Evolutionary conservation across 176 grass and related monocot species (phyloP).

Genomic region (Paspalum vaginatum): DNA sequence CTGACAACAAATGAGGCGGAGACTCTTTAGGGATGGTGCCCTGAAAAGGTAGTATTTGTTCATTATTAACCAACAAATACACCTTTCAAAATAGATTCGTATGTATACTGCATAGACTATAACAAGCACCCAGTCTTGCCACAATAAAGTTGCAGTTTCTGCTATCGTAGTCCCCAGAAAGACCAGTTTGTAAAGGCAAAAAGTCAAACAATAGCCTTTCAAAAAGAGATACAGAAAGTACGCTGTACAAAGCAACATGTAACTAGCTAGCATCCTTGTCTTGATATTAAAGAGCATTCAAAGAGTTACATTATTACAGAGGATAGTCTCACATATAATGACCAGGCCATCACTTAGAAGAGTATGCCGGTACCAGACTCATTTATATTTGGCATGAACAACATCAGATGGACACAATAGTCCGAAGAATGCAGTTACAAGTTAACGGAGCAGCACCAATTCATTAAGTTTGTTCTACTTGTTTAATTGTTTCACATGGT

Average conservation of each 20-base stretch:
- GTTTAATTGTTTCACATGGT: not conserved
- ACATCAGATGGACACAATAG: not conserved
- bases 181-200: not conserved
- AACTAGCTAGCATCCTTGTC: not conserved
- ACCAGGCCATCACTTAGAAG: not conserved
- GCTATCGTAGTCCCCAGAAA: not conserved
- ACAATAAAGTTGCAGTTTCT: not conserved
- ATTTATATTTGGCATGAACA: not conserved
- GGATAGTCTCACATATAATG: not conserved
- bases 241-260: not conserved
- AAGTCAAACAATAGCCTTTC: not conserved
- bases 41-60: not conserved
- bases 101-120: not conserved
- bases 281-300: not conserved
- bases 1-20: slow-evolving; percentile 24
- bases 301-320: not conserved
- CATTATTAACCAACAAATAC: not conserved
- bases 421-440: not conserved
- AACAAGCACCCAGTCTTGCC: not conserved
- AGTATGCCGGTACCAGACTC: not conserved
- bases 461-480: not conserved
- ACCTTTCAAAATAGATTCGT: not conserved
- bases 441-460: not conserved
- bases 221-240: not conserved
- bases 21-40: slow-evolving; percentile 8